These are phyloP conservation scores for Corrigiola litoralis DNA, from an alignment of 179 eudicot species.

Conservation along the genomic window DNA sequence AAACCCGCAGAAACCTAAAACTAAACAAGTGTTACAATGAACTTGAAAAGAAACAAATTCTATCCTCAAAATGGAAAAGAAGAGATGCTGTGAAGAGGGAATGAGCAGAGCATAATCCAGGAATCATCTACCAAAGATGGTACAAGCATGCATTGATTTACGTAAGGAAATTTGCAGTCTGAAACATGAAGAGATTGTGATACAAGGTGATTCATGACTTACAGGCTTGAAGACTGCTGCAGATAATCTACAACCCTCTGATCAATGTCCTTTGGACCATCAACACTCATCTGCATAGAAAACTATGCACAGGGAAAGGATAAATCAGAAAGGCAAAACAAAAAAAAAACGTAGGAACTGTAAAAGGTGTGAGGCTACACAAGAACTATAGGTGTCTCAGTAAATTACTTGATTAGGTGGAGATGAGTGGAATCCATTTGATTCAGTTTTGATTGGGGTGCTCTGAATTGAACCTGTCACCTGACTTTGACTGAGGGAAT, in stretches of 20 bases:
- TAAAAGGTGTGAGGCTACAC: neutral
- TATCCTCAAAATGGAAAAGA: neutral
- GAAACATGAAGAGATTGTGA: neutral
- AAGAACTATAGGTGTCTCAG: neutral
- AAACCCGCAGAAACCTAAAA: neutral
- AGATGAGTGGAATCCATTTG: constrained; percentile 45
- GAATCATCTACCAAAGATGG: neutral
- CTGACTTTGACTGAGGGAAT: constrained; percentile 29
- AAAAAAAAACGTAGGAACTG: neutral
- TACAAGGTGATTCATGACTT: constrained; percentile 25
- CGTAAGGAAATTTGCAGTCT: neutral
- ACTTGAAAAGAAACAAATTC: neutral
- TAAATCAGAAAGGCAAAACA: constrained; percentile 10
- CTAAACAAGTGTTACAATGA: neutral
- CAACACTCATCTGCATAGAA: constrained; percentile 56
- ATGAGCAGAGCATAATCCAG: too few species aligned
- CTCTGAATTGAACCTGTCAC: constrained; percentile 31
- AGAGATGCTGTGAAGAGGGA: neutral
- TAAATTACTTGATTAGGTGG: constrained; percentile 36
- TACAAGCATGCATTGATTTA: neutral
- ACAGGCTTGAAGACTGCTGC: constrained; percentile 62
- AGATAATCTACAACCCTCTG: constrained; percentile 64
- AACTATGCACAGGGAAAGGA: constrained; percentile 22
- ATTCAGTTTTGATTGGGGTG: constrained; percentile 35
- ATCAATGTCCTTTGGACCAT: constrained; percentile 63